A percentile compares a stretch with the other conserved stretches of the same genome.
These are phyloP conservation scores for Hypsizygus marmoreus DNA, from an alignment of 768 basidiomycete species.

Conservation along the genomic window DNA sequence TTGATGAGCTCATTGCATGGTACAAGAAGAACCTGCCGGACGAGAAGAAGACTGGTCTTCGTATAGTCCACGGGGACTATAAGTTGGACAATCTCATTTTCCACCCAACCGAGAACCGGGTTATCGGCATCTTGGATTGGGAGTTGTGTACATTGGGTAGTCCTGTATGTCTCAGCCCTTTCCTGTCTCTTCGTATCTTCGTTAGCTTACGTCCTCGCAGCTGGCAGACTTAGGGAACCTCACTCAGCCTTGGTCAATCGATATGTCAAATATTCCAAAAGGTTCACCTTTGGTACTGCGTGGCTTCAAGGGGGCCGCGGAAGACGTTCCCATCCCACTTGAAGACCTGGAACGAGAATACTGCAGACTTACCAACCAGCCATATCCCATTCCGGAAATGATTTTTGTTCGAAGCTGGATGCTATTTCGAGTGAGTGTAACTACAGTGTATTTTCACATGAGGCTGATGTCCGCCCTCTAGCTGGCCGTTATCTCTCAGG, in stretches of 20 bases:
- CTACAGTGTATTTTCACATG: not conserved
- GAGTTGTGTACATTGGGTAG: constrained; percentile 95
- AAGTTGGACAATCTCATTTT: constrained; percentile 98
- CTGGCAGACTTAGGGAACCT: constrained; percentile 91
- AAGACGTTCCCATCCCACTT: constrained; percentile 60
- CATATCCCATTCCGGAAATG: constrained; percentile 81
- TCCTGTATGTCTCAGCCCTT: constrained; percentile 54
- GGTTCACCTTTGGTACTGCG: constrained; percentile 33
- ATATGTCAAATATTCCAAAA: constrained; percentile 38
- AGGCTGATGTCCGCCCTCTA: constrained; percentile 24
- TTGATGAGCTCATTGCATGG: constrained; percentile 74
- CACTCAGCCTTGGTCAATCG: constrained; percentile 79
- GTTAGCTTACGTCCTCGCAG: constrained; percentile 29
- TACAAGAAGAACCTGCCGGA: constrained; percentile 75
- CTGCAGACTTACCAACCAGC: constrained; percentile 61
- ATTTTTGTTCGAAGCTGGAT: constrained; percentile 84
- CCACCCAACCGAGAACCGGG: constrained; percentile 86
- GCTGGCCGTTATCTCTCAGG: constrained; percentile 84
- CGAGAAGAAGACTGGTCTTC: constrained; percentile 69
- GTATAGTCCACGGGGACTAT: constrained; percentile 97
- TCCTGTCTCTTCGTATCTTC: not conserved
- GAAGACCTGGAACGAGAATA: constrained; percentile 83
- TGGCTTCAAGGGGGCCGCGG: constrained; percentile 64
- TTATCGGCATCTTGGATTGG: constrained; percentile 97
- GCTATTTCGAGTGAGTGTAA: constrained; percentile 72